phyloP scores from a whole-genome alignment of 1,284 basidiomycete genomes.

The Marasmius tenuissimus region DNA sequence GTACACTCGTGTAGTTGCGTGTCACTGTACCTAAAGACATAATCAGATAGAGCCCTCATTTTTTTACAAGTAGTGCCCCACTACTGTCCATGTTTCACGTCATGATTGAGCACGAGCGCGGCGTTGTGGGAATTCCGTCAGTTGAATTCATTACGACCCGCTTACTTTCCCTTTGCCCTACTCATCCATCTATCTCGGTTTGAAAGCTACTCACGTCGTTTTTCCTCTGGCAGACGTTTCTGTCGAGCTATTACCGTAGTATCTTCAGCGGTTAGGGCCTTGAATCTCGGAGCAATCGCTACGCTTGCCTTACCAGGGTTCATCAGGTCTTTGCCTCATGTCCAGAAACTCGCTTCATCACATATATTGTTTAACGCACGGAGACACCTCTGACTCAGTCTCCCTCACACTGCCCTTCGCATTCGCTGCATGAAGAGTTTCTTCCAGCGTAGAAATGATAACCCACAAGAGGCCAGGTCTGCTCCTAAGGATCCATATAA shows the following conservation, averaged over 20 bases:
- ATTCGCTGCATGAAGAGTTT: conserved; percentile 49
- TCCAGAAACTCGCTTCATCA: conserved; percentile 11
- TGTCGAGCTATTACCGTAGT: background rate
- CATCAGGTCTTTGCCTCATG: conserved; percentile 42
- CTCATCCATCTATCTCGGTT: background rate
- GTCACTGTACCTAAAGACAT: background rate
- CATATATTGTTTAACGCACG: conserved; percentile 12
- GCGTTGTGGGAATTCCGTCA: background rate
- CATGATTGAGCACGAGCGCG: background rate
- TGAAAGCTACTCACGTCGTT: background rate
- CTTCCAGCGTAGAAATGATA: conserved; percentile 46
- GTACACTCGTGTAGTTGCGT: background rate
- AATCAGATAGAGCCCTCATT: background rate
- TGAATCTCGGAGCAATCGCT: conserved; percentile 5
- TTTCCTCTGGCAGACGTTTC: background rate
- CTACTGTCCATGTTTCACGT: background rate
- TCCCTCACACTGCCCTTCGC: background rate
- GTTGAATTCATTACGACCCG: background rate
- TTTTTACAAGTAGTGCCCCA: too few species aligned
- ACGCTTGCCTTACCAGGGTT: conserved; percentile 8
- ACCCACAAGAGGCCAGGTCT: conserved; percentile 32
- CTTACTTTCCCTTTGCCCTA: background rate
- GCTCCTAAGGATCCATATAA: conserved; percentile 35
- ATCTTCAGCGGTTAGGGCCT: background rate
- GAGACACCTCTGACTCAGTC: background rate